These are phyloP conservation scores for Lachnellula hyalina DNA, from an alignment of 2,329 filamentous ascomycete species.

Conservation along the genomic window DNA sequence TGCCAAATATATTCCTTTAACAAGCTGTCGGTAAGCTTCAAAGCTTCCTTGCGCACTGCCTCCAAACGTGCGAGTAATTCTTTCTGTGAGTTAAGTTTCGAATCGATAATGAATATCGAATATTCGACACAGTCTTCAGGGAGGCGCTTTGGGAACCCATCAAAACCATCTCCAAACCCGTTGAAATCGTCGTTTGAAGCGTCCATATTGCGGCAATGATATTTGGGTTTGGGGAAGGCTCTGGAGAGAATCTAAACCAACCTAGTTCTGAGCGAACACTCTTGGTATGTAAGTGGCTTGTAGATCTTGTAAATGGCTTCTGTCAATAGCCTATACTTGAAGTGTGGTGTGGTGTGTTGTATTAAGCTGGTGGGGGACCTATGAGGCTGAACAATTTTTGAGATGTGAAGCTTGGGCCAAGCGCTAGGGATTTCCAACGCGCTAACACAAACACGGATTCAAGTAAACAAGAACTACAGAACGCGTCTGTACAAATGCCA, in stretches of 20 bases:
- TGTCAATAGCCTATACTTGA: not conserved
- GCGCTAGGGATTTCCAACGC: not conserved
- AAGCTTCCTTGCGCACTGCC: constrained; percentile 62
- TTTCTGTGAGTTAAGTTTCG: constrained; percentile 46
- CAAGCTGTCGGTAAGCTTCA: constrained; percentile 55
- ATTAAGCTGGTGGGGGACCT: not conserved
- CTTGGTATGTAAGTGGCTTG: too few species aligned
- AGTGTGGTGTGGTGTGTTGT: not conserved
- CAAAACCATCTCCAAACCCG: constrained; percentile 60
- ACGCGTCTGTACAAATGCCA: not conserved
- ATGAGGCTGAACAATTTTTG: not conserved
- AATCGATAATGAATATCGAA: constrained; percentile 65
- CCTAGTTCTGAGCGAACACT: too few species aligned
- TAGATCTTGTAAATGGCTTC: too few species aligned
- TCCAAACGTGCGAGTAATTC: constrained; percentile 62
- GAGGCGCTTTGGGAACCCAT: constrained; percentile 54
- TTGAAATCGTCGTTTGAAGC: constrained; percentile 50
- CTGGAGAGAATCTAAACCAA: not conserved
- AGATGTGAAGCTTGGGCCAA: not conserved
- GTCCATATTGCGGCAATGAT: constrained; percentile 28
- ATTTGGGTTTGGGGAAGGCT: constrained; percentile 2
- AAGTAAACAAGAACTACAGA: not conserved
- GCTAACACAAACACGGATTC: not conserved
- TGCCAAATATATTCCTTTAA: constrained; percentile 96
- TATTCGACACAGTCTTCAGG: constrained; percentile 87